Conservation (phyloP, 805 yeast species). For the Yamadazyma phyllophila region DNA sequence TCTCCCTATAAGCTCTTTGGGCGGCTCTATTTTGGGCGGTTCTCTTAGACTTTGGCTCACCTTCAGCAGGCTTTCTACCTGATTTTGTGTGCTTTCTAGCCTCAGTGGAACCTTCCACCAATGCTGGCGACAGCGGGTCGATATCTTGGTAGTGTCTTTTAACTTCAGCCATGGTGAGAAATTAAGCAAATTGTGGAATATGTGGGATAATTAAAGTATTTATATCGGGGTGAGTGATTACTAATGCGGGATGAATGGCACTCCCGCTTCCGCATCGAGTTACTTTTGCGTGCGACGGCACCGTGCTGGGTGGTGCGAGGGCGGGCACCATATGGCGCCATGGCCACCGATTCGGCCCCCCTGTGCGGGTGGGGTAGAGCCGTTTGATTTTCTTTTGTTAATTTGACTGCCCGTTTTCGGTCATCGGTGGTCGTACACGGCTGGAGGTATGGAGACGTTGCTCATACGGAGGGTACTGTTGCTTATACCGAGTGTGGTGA, state of each 20-base stretch:
- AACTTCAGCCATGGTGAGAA: conserved; percentile 11
- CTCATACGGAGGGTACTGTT: too few relatives aligned
- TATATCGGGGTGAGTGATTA: conserved; percentile 5
- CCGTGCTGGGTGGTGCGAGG: too few relatives aligned
- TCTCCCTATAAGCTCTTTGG: conserved; percentile 94
- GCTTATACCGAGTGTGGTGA: too few relatives aligned
- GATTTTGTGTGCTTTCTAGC: conserved; percentile 52
- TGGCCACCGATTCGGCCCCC: too few relatives aligned
- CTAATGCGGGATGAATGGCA: conserved; percentile 3
- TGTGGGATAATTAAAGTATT: conserved; percentile 1
- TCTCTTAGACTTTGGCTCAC: conserved; percentile 82
- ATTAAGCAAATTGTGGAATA: background rate
- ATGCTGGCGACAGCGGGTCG: conserved; percentile 1
- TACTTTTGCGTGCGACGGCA: too few relatives aligned
- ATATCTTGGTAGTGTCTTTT: conserved; percentile 14
- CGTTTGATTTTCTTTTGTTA: too few relatives aligned
- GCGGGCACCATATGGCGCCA: too few relatives aligned
- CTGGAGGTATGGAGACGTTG: too few relatives aligned
- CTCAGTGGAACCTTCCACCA: conserved; percentile 22
- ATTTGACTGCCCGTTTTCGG: too few relatives aligned
- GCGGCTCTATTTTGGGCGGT: conserved; percentile 98
- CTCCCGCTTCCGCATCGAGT: background rate
- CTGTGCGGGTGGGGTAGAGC: too few relatives aligned
- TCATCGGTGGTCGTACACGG: too few relatives aligned
- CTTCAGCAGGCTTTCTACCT: conserved; percentile 77